Conservation (phyloP, 2,329 filamentous ascomycete species). For the Dothideomycetidae sp. region DNA sequence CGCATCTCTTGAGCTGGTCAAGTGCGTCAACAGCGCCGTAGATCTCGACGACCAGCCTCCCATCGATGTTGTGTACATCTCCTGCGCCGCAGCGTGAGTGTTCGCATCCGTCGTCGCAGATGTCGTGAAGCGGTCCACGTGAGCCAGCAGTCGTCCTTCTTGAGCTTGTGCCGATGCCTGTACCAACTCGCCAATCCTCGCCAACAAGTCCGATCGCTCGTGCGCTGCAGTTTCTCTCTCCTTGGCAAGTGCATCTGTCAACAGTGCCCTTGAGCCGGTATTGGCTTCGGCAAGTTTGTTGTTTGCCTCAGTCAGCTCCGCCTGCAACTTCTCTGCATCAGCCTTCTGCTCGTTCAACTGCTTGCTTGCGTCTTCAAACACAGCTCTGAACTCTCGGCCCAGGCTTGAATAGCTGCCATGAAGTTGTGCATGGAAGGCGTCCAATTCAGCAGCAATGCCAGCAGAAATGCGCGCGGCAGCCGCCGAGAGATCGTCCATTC, state of each 20-base stretch:
- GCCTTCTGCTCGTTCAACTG: slow-evolving; percentile 62
- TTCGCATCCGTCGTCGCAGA: slow-evolving; percentile 32
- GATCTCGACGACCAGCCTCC: slow-evolving; percentile 59
- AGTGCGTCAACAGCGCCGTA: slow-evolving; percentile 52
- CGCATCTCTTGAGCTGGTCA: slow-evolving; percentile 58
- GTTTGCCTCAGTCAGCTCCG: slow-evolving; percentile 58
- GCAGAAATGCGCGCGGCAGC: slow-evolving; percentile 80
- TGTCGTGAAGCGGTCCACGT: slow-evolving; percentile 50
- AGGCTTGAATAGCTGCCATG: slow-evolving; percentile 72
- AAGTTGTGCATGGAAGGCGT: slow-evolving; percentile 69
- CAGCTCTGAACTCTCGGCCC: slow-evolving; percentile 69
- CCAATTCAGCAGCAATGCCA: slow-evolving; percentile 75
- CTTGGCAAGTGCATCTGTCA: slow-evolving; percentile 58
- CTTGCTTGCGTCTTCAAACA: slow-evolving; percentile 68
- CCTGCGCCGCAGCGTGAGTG: slow-evolving; percentile 42
- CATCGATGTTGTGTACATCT: slow-evolving; percentile 56
- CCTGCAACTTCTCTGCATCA: slow-evolving; percentile 59
- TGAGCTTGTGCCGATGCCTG: slow-evolving; percentile 60
- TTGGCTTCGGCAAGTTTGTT: slow-evolving; percentile 55
- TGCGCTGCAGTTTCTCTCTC: slow-evolving; percentile 58
- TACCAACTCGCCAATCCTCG: slow-evolving; percentile 65
- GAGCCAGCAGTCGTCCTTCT: slow-evolving; percentile 52
- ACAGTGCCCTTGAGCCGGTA: slow-evolving; percentile 46
- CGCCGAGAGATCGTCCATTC: slow-evolving; percentile 65
- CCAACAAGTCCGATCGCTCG: slow-evolving; percentile 60